Evolutionary conservation across 768 basidiomycete genomes (phyloP), one percentile per base, ranked within the genome.

Genomic region (Bullera alba): DNA sequence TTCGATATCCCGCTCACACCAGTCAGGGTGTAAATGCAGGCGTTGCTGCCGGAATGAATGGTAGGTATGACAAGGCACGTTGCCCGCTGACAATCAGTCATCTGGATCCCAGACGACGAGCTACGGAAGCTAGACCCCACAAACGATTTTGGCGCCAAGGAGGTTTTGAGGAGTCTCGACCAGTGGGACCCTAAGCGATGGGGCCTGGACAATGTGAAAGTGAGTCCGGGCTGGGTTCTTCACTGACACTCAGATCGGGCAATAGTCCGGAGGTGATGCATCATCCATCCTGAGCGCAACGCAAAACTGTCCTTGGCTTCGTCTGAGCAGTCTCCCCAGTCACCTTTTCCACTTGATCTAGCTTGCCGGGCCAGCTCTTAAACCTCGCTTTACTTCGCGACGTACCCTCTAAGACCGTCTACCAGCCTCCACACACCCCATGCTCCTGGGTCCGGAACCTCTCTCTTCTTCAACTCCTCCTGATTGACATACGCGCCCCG

Each of bases 381-480:
- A n/a, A n/a, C n/a, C n/a, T n/a, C 45, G 4, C 45, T 2, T 4
- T 4, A 8, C 17, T 26, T 26, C 47, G 21, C 61, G 42, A 60
- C 56, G 39, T 56, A 63, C 2, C 64, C 64, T 30, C 64, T 49
- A 17, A 66, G 45, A 47, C 58, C 64, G 50, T 66, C 64, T 16
- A 63, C 58, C 22, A 66, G 51, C 29, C 64, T 53, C 64, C 64
- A 66, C 26, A 93, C 81, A 38, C 88, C 89, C 86, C 88, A 89
- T 26, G 91, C 91, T 30, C 91, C 91, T 0, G 90, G 89, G 74
- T 96, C 90, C 2, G 88, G 77, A 48, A 92, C 75, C 57, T 80
- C 75, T 35, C 80, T 78, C 15, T 81, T 79, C 54, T 84, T 85
- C 6, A 65, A 43, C 28, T 72, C 59, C 36, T 70, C 70, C 47